Evolutionary conservation across 2,329 filamentous ascomycete species (phyloP).

Genomic region (Tolypocladium ophioglossoides): DNA sequence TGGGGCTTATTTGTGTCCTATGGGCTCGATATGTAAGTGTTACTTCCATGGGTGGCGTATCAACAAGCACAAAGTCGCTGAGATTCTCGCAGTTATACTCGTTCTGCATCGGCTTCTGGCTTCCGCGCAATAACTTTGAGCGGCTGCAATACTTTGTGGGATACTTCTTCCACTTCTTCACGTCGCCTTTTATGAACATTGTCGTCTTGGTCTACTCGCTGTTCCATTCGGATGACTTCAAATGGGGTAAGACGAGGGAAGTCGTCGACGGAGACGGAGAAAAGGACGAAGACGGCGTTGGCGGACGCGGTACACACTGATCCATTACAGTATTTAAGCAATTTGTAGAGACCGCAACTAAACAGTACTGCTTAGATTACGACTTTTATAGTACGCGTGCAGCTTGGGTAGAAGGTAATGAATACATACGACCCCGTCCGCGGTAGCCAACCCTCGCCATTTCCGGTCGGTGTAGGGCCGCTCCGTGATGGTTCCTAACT

Average conservation of each 20-base stretch:
- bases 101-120: conserved; percentile 30
- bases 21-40: conserved; percentile 30
- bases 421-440: no score
- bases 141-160: conserved; percentile 27
- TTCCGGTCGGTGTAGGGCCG: background rate
- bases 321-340: background rate
- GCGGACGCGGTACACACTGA: conserved; percentile 13
- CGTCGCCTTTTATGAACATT: conserved; percentile 32
- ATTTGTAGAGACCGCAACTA: no score
- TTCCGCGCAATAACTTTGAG: conserved; percentile 27
- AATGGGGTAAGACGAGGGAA: conserved; percentile 34
- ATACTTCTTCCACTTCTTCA: conserved; percentile 24
- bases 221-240: conserved; percentile 32
- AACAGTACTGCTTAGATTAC: no score
- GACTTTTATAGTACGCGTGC: no score
- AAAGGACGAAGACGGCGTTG: conserved; percentile 14
- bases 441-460: background rate
- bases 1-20: conserved; percentile 25
- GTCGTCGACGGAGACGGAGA: conserved; percentile 19
- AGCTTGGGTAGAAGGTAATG: no score
- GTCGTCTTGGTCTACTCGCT: conserved; percentile 30
- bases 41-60: no score
- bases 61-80: background rate
- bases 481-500: background rate
- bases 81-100: conserved; percentile 22